Base-by-base conservation (phyloP, 2,329 filamentous ascomycete species). In the Alternaria sp. region DNA sequence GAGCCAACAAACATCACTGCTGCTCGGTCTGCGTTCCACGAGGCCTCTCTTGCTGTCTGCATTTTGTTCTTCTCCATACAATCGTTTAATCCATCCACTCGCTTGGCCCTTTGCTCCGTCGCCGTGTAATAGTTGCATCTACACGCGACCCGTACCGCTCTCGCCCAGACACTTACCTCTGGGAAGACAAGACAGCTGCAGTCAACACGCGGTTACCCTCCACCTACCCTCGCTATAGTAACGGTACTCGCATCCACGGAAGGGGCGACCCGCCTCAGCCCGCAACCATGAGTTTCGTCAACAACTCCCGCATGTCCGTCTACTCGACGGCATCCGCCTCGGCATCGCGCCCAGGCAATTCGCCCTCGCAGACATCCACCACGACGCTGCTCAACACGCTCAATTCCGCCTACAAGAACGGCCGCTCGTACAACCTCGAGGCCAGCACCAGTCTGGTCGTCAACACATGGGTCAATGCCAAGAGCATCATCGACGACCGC, bases 381-480 rank as follows among this genome's bases (percentile, higher is more conserved):
- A 97, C 94, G 2, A 97, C 93, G 0, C 87, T 98, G 50, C 87
- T 99, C 59, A 98, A 98, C 81, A 89, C 93, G 59, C 87, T 97
- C 49, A 96, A 99, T 82, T 93, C 93, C 72, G 91, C 92, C 75
- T 98, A 97, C 80, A 87, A 92, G 51, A 89, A 91, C 4, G 90
- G 89, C 28, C 89, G 93, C 74, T 89, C 95, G n/a, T 96, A 97
- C 79, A 86, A 87, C 66, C 87, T 99, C 49, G 96, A 99, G 80
- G 90, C 93, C 51, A 93, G 93, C 70, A 96, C 94, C 36, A 97
- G 93, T 78, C 80, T 98, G 43, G 94, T 96, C 0, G 93, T 98
- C 69, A 98, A 98, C 82, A 97, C 93, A 61, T 97, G 94, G 94
- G 86, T 96, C 57, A 97, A 93, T 4, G 92, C 93, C 17, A 86